phyloP scores from a whole-genome alignment of 768 basidiomycete species.

The Tylopilus subfusipes region DNA sequence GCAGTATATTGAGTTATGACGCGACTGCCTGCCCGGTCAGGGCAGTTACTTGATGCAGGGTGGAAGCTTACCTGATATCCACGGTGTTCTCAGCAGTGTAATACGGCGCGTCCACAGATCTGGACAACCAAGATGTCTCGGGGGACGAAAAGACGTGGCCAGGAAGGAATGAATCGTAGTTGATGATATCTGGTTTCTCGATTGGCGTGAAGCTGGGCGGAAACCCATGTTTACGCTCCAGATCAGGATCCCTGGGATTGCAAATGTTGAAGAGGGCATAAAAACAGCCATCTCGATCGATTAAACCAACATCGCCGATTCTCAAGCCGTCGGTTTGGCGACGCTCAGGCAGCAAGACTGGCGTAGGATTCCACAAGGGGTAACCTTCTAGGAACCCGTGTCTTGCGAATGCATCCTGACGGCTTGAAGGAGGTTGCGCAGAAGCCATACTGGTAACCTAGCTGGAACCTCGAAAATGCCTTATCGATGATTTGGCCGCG shows the following conservation, averaged over 20 bases:
- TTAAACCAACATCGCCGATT: not conserved
- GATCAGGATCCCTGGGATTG: not conserved
- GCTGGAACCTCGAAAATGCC: no score
- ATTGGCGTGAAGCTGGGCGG: not conserved
- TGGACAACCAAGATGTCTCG: not conserved
- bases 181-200: not conserved
- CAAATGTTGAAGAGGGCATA: not conserved
- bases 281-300: not conserved
- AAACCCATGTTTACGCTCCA: not conserved
- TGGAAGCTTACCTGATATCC: not conserved
- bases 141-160: not conserved
- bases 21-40: not conserved
- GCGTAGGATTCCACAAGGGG: no score
- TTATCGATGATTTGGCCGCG: no score
- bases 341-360: no score
- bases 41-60: not conserved
- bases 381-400: no score
- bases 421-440: no score
- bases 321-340: no score
- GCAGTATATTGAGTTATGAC: not conserved
- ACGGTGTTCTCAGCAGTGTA: not conserved
- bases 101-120: not conserved
- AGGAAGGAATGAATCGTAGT: not conserved
- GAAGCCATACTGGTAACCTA: no score
- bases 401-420: no score